A percentile compares a stretch with the other conserved stretches of the same genome.
These are phyloP conservation scores for Thalassiosira profunda DNA, from an alignment of 108 stramenopile species.

Conservation along the genomic window DNA sequence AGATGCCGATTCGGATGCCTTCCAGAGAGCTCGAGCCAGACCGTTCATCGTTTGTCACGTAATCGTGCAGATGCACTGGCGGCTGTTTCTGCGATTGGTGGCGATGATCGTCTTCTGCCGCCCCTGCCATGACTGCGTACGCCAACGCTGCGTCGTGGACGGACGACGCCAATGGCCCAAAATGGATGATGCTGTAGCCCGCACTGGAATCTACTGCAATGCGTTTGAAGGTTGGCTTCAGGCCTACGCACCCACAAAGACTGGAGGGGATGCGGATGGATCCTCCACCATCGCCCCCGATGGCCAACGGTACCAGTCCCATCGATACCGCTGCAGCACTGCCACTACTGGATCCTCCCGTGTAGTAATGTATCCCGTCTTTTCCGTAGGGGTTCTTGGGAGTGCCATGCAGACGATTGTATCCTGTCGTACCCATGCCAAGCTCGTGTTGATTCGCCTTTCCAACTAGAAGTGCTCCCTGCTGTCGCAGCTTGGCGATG, in stretches of 20 bases:
- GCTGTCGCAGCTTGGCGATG: constrained; percentile 40
- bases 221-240: constrained; percentile 53
- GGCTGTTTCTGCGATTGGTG: constrained; percentile 7
- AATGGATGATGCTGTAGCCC: constrained; percentile 27
- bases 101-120: constrained; percentile 21
- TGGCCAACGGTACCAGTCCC: constrained; percentile 63
- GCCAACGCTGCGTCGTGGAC: constrained; percentile 40
- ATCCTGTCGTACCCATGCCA: constrained; percentile 63
- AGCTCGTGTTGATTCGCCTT: constrained; percentile 60
- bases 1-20: constrained; percentile 27
- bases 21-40: constrained; percentile 5
- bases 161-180: constrained; percentile 47
- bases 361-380: constrained; percentile 38
- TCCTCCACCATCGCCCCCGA: constrained; percentile 80
- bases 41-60: neutral
- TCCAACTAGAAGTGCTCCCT: constrained; percentile 60
- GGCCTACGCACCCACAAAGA: constrained; percentile 63
- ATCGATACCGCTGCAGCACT: constrained; percentile 66
- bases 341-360: constrained; percentile 69
- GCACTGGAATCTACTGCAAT: constrained; percentile 23
- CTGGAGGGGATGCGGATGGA: constrained; percentile 68
- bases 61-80: constrained; percentile 29
- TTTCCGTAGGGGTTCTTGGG: constrained; percentile 50
- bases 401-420: constrained; percentile 35
- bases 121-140: constrained; percentile 48